These are phyloP conservation scores for Leccinellum rugosiceps DNA, from an alignment of 768 basidiomycete species.

Conservation along the genomic window DNA sequence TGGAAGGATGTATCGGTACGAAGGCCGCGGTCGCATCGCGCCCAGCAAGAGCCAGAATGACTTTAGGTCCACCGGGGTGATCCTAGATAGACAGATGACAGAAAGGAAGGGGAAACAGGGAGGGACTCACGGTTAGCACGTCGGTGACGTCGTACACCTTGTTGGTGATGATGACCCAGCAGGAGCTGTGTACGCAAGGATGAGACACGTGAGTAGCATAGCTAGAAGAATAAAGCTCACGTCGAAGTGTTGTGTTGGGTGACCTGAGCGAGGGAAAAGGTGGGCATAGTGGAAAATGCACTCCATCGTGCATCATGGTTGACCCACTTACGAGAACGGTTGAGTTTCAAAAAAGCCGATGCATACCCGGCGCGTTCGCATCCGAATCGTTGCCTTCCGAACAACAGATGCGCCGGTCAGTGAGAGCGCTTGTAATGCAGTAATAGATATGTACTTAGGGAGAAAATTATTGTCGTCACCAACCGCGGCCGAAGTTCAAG, in stretches of 20 bases:
- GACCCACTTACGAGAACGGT: no score
- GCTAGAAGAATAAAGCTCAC: constrained; percentile 34
- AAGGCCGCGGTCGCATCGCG: constrained; percentile 75
- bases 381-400: no score
- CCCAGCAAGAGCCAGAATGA: constrained; percentile 83
- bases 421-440: no score
- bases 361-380: no score
- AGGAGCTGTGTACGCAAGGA: constrained; percentile 46
- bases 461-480: no score
- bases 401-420: no score
- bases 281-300: constrained; percentile 21
- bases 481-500: no score
- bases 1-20: constrained; percentile 82
- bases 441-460: no score
- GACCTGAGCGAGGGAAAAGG: constrained; percentile 54
- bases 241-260: constrained; percentile 52
- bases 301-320: no score
- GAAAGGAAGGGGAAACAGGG: neutral
- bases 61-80: constrained; percentile 83
- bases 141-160: constrained; percentile 86
- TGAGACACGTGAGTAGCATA: neutral
- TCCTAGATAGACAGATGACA: constrained; percentile 38
- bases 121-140: constrained; percentile 54
- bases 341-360: no score
- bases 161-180: constrained; percentile 81